Conservation (phyloP, 495 filamentous ascomycete species). For the Penicillium chermesinum region DNA sequence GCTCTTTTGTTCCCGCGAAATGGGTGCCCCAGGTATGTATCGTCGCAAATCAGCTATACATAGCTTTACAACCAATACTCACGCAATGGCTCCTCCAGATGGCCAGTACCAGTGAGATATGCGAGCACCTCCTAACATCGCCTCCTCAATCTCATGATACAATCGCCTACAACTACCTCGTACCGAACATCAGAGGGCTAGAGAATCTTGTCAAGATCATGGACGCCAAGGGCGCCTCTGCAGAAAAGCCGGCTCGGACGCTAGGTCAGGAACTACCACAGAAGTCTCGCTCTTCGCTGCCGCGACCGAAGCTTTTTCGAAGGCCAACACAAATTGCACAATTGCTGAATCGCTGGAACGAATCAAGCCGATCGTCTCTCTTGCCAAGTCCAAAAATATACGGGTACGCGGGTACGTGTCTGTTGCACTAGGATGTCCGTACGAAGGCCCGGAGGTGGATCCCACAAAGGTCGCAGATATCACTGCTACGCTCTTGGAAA, state of each 20-base stretch:
- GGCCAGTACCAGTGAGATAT: constrained; percentile 82
- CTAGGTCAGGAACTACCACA: constrained; percentile 37
- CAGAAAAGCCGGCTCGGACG: constrained; percentile 33
- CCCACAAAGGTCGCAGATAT: constrained; percentile 79
- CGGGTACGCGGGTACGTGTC: constrained; percentile 90
- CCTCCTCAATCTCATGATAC: constrained; percentile 55
- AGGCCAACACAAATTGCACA: constrained; percentile 85
- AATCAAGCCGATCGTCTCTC: constrained; percentile 68
- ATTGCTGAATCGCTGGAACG: constrained; percentile 75
- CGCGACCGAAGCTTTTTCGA: constrained; percentile 86
- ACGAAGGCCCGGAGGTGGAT: constrained; percentile 78
- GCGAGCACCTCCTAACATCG: constrained; percentile 60
- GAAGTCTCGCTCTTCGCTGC: constrained; percentile 91
- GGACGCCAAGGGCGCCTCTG: constrained; percentile 36
- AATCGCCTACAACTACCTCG: constrained; percentile 88
- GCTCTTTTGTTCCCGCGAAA: constrained; percentile 92
- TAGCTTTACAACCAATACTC: not conserved
- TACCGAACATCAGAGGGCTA: constrained; percentile 82
- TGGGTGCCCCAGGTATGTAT: constrained; percentile 89
- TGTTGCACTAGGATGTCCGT: constrained; percentile 90
- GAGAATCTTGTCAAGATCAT: constrained; percentile 48
- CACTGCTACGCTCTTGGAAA: constrained; percentile 75
- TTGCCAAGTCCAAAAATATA: constrained; percentile 65
- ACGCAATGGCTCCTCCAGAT: constrained; percentile 52
- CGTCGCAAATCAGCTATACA: not conserved